Evolutionary conservation across 768 basidiomycete genomes (phyloP).

Genomic region (Postia placenta): DNA sequence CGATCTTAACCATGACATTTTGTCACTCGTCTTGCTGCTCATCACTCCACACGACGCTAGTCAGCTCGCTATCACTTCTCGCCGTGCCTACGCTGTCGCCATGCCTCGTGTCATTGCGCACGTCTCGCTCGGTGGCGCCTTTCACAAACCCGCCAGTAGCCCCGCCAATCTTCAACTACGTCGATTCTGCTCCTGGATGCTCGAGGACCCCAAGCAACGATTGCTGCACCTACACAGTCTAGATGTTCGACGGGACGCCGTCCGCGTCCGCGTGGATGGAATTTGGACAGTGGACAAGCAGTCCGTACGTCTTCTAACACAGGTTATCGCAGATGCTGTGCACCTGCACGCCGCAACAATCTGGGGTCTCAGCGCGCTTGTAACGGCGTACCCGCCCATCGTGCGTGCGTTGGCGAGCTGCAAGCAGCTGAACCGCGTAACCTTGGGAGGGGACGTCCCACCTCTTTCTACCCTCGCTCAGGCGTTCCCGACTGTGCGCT

Average conservation of each 20-base stretch:
- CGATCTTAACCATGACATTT: constrained; percentile 15
- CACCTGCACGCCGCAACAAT: constrained; percentile 12
- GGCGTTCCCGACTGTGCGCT: constrained; percentile 13
- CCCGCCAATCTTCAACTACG: constrained; percentile 12
- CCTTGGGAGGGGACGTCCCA: constrained; percentile 14
- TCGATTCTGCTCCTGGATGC: constrained; percentile 12
- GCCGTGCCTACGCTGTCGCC: constrained; percentile 12
- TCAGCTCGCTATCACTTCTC: constrained; percentile 12
- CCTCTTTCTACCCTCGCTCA: constrained; percentile 9
- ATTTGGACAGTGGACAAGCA: constrained; percentile 7
- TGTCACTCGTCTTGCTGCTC: constrained; percentile 10
- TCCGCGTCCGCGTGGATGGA: constrained; percentile 8
- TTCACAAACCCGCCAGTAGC: constrained; percentile 12
- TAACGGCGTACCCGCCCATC: constrained; percentile 11
- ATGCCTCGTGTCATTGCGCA: constrained; percentile 13
- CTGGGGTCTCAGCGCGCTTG: constrained; percentile 14
- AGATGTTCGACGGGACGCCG: constrained; percentile 14
- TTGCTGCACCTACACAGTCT: constrained; percentile 7
- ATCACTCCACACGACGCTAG: constrained; percentile 9
- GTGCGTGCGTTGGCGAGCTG: constrained; percentile 5
- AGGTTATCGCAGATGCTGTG: constrained; percentile 8
- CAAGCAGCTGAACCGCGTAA: constrained; percentile 9
- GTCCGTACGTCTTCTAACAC: constrained; percentile 7
- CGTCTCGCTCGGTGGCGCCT: constrained; percentile 13
- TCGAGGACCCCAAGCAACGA: constrained; percentile 7